These are phyloP conservation scores for Saccharomycopsis hybrid DNA, from an alignment of 1,139 yeast genomes.

Conservation along the genomic window DNA sequence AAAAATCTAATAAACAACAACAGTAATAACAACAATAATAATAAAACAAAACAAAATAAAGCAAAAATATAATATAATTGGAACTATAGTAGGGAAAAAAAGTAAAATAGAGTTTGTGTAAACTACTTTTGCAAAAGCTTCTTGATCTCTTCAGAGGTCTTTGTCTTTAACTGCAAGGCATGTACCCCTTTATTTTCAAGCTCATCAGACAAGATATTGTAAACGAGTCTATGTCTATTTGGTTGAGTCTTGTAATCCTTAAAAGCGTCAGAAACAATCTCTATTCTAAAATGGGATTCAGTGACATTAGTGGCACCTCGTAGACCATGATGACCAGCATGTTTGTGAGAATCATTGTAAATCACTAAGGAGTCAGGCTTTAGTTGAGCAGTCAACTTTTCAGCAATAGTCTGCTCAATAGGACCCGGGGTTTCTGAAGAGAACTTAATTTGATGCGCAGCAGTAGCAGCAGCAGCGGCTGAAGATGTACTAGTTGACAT, in stretches of 20 bases:
- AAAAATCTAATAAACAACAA: too few relatives aligned
- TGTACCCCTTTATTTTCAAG: conserved; percentile 69
- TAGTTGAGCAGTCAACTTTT: conserved; percentile 35
- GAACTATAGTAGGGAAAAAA: too few relatives aligned
- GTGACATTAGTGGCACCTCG: conserved; percentile 63
- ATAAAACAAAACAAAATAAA: too few relatives aligned
- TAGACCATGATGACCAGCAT: conserved; percentile 83
- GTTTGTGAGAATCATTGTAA: conserved; percentile 79
- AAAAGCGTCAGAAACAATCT: conserved; percentile 66
- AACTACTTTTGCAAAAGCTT: not conserved
- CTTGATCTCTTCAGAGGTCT: conserved; percentile 54
- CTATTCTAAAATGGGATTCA: conserved; percentile 79
- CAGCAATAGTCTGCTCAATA: conserved; percentile 34
- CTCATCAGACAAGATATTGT: conserved; percentile 65
- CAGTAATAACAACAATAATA: too few relatives aligned
- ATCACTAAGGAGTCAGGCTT: conserved; percentile 38
- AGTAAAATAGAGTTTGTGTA: too few relatives aligned
- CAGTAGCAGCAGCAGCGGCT: not conserved
- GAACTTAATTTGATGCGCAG: conserved; percentile 5
- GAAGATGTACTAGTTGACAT: too few relatives aligned
- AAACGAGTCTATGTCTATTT: conserved; percentile 72
- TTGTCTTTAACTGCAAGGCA: conserved; percentile 82
- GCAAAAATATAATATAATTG: too few relatives aligned
- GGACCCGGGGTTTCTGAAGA: conserved; percentile 35
- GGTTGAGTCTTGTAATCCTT: conserved; percentile 57